Base-by-base conservation (phyloP, 305 asterid genomes). In the Fraxinus sp. region DNA sequence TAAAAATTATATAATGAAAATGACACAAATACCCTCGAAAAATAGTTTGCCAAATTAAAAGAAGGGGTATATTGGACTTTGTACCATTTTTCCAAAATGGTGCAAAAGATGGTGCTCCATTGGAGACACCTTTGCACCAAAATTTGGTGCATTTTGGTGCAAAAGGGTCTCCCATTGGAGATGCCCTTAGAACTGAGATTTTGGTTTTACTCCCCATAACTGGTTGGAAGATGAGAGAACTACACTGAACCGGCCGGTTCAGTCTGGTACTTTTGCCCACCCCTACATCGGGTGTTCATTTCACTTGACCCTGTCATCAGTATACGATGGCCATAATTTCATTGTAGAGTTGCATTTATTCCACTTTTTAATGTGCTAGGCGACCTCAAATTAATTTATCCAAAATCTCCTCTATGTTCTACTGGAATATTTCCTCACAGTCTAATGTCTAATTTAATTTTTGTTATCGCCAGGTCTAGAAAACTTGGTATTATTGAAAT, bases 381-480 rank as follows among this genome's bases (percentile, higher is more conserved):
- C 81, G 80, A 79, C 77, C 80, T 66, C 77, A 28, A 80, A 18
- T 30, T 70, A 14, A 70, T 70, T 70, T 70, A 70, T 36, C 41
- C 20, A 43, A 59, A 57, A 39, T 64, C 70, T 79, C 32, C 43
- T 81, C 73, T 37, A 75, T 73, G 79, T 79, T 77, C 24, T 68
- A 75, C 76, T 30, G 3, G 73, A 13, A 32, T 70, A 70, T 43
- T 74, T 41, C 66, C 72, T 78, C 52, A 2, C 70, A 77, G 20
- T 71, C 81, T 52, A 79, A 57, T 75, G 49, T 76, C 77, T 18
- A 74, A 75, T 52, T 71, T 78, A 26, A n/a, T 35, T 49, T 81
- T 39, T 39, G 55, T 80, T 84, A 43, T 52, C 64, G 43, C 52
- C 8, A 62, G 73, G 75, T 37, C 30, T 82, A 85, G 37, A 14